Evolutionary conservation across 805 yeast genomes (phyloP), one percentile per base, ranked within the genome.

Genomic region (Starmerella stigmatis): DNA sequence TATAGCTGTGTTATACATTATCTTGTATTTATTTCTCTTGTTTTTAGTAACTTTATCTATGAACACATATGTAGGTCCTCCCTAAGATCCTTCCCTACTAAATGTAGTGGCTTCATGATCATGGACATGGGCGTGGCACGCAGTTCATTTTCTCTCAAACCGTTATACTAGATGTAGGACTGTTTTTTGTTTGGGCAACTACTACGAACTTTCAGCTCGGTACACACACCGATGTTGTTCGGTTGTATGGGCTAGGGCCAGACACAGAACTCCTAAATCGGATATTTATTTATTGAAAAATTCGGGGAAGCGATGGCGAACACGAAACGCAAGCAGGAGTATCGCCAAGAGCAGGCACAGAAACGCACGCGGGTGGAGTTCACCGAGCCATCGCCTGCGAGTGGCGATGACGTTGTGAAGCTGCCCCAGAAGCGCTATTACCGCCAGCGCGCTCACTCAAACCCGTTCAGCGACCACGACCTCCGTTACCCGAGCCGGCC

Each of bases 381-480:
- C 41, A 71, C 65, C 30, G 57, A 52, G 5, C 52, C 61, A 17
- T 52, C 48, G 6, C 29, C 29, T 15, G 50, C 54, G 11, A 48
- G 41, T 11, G 33, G 20, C 17, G 30, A 16, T 17, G 21, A 12
- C 15, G 48, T 20, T 5, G 30, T 26, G 21, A 78, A 79, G 47
- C 67, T 86, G 41, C 96, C 96, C 41, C 74, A 62, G 56, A 68
- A 92, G 62, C 74, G 92, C 56, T 92, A 74, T 60, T 92, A 92
- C 63, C 75, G 98, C 62, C 98, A 92, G 65, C 70, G 98, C 64
- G 98, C 98, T 1, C 98, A 92, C 61, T 86, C 96, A 2, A 92
- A 92, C 60, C 97, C 97, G 19, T 92, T 92, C 58, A 83, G 95
- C 16, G 98, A 92, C 64, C 98, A 92, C 63, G 76, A 80, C 56